Evolutionary conservation across 345 rosid genomes (phyloP).

Genomic region (Trapa incisa): DNA sequence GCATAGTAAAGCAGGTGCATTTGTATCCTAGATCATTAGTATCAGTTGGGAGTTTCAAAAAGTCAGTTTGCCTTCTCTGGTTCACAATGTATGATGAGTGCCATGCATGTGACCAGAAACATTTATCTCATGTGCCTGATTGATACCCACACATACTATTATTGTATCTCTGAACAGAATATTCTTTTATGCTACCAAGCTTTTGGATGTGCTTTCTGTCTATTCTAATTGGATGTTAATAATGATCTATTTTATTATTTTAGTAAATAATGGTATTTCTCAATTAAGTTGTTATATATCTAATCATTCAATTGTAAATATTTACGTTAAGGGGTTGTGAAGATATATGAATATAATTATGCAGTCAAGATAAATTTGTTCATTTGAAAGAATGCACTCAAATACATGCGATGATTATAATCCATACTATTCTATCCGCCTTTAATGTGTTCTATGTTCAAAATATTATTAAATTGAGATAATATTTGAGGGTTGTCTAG

Average conservation of each 20-base stretch:
- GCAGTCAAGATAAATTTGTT: not conserved
- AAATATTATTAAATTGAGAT: not conserved
- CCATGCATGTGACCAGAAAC: not conserved
- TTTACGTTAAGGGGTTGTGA: not conserved
- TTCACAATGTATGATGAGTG: not conserved
- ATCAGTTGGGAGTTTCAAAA: not conserved
- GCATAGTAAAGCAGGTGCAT: conserved; percentile 85
- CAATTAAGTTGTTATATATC: not conserved
- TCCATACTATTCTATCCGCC: not conserved
- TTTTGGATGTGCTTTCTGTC: not conserved
- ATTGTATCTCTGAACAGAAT: not conserved
- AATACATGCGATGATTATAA: not conserved
- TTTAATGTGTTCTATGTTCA: not conserved
- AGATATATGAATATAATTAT: not conserved
- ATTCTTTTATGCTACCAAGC: not conserved
- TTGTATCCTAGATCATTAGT: not conserved
- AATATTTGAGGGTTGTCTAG: not conserved
- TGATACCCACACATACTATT: not conserved
- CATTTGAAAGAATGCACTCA: not conserved
- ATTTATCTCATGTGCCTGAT: not conserved
- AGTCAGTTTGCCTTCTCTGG: not conserved
- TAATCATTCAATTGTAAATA: not conserved
- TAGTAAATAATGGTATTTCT: not conserved
- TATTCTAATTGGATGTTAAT: not conserved
- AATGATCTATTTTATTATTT: not conserved